phyloP scores from a whole-genome alignment of 768 basidiomycete genomes.

The Tricholoma saponaceum region DNA sequence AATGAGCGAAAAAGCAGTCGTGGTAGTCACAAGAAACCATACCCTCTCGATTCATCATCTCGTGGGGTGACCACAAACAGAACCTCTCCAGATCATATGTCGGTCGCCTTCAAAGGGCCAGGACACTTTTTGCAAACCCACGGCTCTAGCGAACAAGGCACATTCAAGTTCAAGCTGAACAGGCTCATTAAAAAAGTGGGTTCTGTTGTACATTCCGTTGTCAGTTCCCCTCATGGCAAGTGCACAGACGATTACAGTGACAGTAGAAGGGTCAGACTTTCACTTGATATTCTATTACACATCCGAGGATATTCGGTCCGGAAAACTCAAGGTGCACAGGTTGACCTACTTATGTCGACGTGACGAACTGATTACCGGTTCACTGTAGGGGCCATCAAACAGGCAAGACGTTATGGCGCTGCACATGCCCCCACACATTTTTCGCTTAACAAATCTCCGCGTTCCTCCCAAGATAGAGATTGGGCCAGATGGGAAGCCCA shows the following conservation, averaged over 20 bases:
- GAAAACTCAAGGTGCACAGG: conserved; percentile 49
- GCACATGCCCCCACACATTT: conserved; percentile 71
- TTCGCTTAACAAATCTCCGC: conserved; percentile 77
- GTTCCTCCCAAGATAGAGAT: conserved; percentile 78
- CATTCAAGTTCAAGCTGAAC: conserved; percentile 62
- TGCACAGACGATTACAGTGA: conserved; percentile 77
- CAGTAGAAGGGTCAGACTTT: conserved; percentile 73
- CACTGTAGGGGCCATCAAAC: conserved; percentile 54
- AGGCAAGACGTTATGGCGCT: conserved; percentile 70
- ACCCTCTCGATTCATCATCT: conserved; percentile 46
- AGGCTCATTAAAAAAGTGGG: conserved; percentile 81
- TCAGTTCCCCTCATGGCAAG: conserved; percentile 1
- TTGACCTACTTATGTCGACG: not conserved
- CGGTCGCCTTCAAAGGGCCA: conserved; percentile 27
- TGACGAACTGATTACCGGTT: conserved; percentile 3
- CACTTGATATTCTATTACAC: conserved; percentile 86
- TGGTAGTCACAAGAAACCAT: conserved; percentile 44
- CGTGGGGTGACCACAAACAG: conserved; percentile 32
- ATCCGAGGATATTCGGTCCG: conserved; percentile 69
- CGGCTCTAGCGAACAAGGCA: conserved; percentile 43
- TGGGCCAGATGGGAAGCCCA: conserved; percentile 62
- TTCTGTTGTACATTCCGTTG: not conserved
- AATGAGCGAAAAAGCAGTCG: conserved; percentile 62
- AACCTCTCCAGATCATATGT: conserved; percentile 36
- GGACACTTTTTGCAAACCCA: conserved; percentile 27